phyloP scores from a whole-genome alignment of 2,329 filamentous ascomycete species.

The Fusarium nisikadoi region DNA sequence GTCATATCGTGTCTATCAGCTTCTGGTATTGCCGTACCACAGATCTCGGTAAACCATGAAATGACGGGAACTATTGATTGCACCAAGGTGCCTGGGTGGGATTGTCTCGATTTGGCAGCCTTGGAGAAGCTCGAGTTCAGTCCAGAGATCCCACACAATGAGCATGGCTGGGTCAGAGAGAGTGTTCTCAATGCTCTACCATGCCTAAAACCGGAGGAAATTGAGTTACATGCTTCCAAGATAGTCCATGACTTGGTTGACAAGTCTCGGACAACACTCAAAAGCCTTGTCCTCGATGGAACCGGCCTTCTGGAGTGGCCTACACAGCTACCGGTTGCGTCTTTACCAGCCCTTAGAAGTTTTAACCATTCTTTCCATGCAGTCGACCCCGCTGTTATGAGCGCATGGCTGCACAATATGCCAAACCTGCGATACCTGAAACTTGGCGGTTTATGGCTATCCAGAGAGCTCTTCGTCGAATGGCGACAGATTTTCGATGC shows the following conservation, averaged over 20 bases:
- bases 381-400: not conserved
- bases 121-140: not conserved
- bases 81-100: not conserved
- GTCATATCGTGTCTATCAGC: not conserved
- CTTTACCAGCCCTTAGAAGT: not conserved
- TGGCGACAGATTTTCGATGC: not conserved
- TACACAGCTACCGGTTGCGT: fast-evolving
- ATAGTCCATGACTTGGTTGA: not conserved
- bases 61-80: not conserved
- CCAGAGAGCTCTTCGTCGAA: not conserved
- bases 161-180: not conserved
- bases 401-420: not conserved
- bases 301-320: not conserved
- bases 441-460: fast-evolving
- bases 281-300: not conserved
- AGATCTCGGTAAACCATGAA: not conserved
- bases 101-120: not conserved
- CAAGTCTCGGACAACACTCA: not conserved
- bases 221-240: not conserved
- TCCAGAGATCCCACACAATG: not conserved
- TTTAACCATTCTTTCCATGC: not conserved
- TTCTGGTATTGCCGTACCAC: not conserved
- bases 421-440: not conserved
- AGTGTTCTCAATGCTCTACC: not conserved
- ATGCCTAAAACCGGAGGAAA: not conserved